Conservation (phyloP, 2,329 filamentous ascomycete species). For the Neoascochyta sp. region DNA sequence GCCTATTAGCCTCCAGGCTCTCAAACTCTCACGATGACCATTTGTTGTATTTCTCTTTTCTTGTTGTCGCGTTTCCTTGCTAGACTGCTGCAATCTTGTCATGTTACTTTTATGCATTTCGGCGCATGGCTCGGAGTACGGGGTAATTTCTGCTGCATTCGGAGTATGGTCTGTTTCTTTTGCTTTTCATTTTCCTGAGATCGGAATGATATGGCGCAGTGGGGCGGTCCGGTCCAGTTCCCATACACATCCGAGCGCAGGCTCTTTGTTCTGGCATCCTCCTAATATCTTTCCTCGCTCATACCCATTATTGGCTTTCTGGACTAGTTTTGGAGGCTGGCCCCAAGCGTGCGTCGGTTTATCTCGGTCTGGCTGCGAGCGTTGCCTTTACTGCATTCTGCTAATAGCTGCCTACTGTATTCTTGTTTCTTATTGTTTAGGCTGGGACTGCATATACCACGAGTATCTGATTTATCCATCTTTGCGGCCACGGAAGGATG, state of each 20-base stretch:
- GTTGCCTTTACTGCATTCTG: constrained; percentile 16
- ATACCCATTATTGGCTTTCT: constrained; percentile 37
- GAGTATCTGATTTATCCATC: constrained; percentile 28
- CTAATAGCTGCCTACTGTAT: constrained; percentile 27
- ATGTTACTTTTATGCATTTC: constrained; percentile 28
- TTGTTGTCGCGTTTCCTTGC: constrained; percentile 19
- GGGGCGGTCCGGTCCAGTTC: constrained; percentile 33
- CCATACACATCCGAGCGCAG: constrained; percentile 34
- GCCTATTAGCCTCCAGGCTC: constrained; percentile 32
- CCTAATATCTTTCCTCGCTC: constrained; percentile 38
- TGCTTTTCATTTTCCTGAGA: constrained; percentile 17
- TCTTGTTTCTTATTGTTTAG: constrained; percentile 14
- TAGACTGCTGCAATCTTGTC: constrained; percentile 28
- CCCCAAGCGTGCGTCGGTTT: constrained; percentile 32
- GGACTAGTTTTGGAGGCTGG: constrained; percentile 38
- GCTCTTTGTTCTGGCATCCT: constrained; percentile 30
- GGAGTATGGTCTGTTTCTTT: constrained; percentile 12
- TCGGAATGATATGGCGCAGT: constrained; percentile 33
- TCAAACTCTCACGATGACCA: constrained; percentile 18
- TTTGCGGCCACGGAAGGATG: constrained; percentile 18
- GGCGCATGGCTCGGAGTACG: constrained; percentile 38
- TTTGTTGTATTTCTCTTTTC: constrained; percentile 14
- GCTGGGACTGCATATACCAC: constrained; percentile 37
- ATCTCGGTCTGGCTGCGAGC: constrained; percentile 22
- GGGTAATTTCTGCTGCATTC: constrained; percentile 17